A percentile compares a stretch with the other conserved stretches of the same genome.
These are phyloP conservation scores for Arabidopsis arenosa DNA, from an alignment of 345 rosid species.

Conservation along the genomic window DNA sequence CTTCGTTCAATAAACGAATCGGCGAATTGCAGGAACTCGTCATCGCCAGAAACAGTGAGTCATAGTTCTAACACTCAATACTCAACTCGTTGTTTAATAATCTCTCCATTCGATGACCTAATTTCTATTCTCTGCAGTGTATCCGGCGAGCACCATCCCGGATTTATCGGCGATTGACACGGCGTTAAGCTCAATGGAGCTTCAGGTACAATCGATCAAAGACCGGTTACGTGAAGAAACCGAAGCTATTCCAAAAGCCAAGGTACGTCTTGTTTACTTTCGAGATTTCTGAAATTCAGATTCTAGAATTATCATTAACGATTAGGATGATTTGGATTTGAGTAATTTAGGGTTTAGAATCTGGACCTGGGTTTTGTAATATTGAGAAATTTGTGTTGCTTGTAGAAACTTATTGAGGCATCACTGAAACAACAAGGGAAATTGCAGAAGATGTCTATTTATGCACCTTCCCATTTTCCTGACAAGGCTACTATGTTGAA, in stretches of 20 bases:
- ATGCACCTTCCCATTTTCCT: conserved; percentile 55
- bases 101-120: background rate
- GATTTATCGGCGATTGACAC: conserved; percentile 75
- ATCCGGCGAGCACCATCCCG: conserved; percentile 68
- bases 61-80: background rate
- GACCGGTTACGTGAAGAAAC: conserved; percentile 76
- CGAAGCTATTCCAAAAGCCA: conserved; percentile 84
- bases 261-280: conserved; percentile 44
- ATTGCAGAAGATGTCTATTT: conserved; percentile 67
- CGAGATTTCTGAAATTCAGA: background rate
- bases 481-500: conserved; percentile 53
- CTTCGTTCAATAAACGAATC: conserved; percentile 72
- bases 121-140: conserved; percentile 53
- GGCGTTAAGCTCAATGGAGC: conserved; percentile 80
- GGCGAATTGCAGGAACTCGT: conserved; percentile 87
- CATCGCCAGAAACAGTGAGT: conserved; percentile 88
- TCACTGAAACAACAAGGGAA: conserved; percentile 74
- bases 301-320: background rate
- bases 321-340: background rate
- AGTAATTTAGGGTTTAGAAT: conserved; percentile 1
- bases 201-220: conserved; percentile 78
- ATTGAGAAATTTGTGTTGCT: background rate
- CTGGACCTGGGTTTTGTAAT: background rate
- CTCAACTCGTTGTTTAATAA: background rate
- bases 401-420: conserved; percentile 78